These are phyloP conservation scores for Dioscorea cayenensis DNA, from an alignment of 116 monocot species.

Conservation along the genomic window DNA sequence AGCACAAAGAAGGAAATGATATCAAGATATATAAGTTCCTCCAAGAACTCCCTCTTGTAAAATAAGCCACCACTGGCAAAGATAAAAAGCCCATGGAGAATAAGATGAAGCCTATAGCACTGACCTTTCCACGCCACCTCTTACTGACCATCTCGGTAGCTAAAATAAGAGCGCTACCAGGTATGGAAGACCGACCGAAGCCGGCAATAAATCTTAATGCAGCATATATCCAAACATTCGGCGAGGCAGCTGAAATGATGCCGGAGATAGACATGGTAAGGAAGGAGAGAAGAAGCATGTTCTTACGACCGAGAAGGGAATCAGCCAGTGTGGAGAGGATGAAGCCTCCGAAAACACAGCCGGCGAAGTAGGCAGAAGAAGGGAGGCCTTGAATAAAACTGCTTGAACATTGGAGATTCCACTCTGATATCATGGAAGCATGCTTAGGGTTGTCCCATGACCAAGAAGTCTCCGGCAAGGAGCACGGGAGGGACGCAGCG, in stretches of 20 bases:
- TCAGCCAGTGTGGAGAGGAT: constrained; percentile 33
- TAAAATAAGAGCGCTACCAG: constrained; percentile 22
- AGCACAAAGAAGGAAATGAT: constrained; percentile 21
- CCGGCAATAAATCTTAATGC: constrained; percentile 24
- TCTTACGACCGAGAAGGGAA: constrained; percentile 16
- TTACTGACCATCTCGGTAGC: constrained; percentile 30
- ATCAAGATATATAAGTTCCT: constrained; percentile 26
- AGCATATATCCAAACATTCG: constrained; percentile 33
- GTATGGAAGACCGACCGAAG: constrained; percentile 21
- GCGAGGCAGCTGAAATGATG: constrained; percentile 14
- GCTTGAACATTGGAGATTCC: constrained; percentile 38
- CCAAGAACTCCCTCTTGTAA: constrained; percentile 20
- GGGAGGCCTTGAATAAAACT: constrained; percentile 30
- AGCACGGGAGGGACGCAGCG: constrained; percentile 20
- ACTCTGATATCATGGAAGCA: constrained; percentile 36
- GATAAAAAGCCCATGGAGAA: constrained; percentile 41
- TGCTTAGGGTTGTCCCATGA: constrained; percentile 26
- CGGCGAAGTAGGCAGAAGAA: constrained; percentile 39
- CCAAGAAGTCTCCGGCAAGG: constrained; percentile 25
- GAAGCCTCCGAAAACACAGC: constrained; percentile 43
- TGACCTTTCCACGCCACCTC: constrained; percentile 25
- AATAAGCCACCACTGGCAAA: constrained; percentile 28
- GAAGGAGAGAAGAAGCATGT: constrained; percentile 18
- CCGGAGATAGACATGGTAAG: constrained; percentile 23
- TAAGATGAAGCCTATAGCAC: constrained; percentile 24